A percentile compares a stretch with the other conserved stretches of the same genome.
phyloP scores from a whole-genome alignment of 805 yeast genomes.

The Spathaspora sp. region DNA sequence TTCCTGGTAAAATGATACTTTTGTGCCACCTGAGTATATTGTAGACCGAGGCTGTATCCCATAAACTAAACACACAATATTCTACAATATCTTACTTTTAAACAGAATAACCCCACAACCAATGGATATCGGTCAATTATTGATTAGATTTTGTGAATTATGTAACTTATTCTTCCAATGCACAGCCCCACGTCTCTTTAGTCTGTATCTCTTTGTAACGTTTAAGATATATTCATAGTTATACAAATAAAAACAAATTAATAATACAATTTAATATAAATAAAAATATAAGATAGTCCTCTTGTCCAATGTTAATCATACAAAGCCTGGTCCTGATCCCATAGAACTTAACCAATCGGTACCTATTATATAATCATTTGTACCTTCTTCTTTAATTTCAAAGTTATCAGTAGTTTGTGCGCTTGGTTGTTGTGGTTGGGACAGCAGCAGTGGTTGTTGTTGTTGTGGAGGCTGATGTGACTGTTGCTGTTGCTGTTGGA shows the following conservation, averaged over 20 bases:
- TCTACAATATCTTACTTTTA: too few species aligned
- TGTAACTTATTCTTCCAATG: too few species aligned
- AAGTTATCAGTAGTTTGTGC: conserved; percentile 4
- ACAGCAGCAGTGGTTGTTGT: neutral
- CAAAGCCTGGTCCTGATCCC: conserved; percentile 32
- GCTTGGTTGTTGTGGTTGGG: neutral
- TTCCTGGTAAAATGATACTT: too few species aligned
- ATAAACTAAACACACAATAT: too few species aligned
- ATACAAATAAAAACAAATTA: neutral
- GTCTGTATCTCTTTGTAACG: too few species aligned
- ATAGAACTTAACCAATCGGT: conserved; percentile 30
- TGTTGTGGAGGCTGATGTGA: neutral
- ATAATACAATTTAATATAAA: neutral
- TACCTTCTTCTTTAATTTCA: conserved; percentile 4
- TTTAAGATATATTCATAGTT: too few species aligned
- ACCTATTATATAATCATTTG: conserved; percentile 9
- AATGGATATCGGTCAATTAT: too few species aligned
- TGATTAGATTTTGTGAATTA: too few species aligned
- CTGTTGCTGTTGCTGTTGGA: conserved; percentile 11
- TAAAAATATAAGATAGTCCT: neutral
- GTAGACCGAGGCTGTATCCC: too few species aligned
- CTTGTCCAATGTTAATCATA: conserved; percentile 6
- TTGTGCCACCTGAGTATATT: too few species aligned
- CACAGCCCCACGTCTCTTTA: too few species aligned
- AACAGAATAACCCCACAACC: too few species aligned